A percentile compares a stretch with the other conserved stretches of the same genome.
Conservation (phyloP, 345 rosid genomes). For the Ricinus communis region DNA sequence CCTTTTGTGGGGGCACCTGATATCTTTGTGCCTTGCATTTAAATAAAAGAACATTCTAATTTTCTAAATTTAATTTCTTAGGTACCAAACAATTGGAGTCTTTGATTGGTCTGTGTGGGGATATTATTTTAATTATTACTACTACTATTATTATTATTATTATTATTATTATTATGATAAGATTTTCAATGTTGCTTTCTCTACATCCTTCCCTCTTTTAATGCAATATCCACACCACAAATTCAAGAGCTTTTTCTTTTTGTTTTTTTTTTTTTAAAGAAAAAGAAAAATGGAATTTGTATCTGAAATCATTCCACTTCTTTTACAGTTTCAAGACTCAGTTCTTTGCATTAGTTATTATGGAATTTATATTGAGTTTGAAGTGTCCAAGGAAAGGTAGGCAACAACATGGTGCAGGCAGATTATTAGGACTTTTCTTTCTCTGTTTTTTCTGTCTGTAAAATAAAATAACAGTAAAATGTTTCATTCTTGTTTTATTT, state of each 20-base stretch:
- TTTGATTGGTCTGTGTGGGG: slow-evolving; percentile 23
- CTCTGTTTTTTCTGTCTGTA: background rate
- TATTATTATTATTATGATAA: background rate
- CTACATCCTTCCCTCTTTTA: slow-evolving; percentile 36
- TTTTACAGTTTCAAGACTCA: too few species aligned
- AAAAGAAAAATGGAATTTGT: too few species aligned
- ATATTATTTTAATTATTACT: slow-evolving; percentile 5
- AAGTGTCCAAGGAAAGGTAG: background rate
- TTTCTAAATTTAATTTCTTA: slow-evolving; percentile 6
- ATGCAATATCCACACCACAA: slow-evolving; percentile 20
- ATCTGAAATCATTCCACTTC: too few species aligned
- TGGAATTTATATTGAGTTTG: background rate
- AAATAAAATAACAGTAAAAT: background rate
- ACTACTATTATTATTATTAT: background rate
- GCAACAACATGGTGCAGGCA: background rate
- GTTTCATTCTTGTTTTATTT: background rate
- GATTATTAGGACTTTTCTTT: background rate
- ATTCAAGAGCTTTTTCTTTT: slow-evolving; percentile 16
- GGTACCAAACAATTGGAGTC: slow-evolving; percentile 7
- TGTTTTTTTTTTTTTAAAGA: too few species aligned
- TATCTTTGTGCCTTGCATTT: slow-evolving; percentile 17
- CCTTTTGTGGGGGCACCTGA: slow-evolving; percentile 30
- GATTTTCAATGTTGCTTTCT: slow-evolving; percentile 38
- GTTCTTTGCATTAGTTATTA: background rate
- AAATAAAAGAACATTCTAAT: slow-evolving; percentile 30